Conservation (phyloP, 345 rosid genomes). For the Dimocarpus longan region DNA sequence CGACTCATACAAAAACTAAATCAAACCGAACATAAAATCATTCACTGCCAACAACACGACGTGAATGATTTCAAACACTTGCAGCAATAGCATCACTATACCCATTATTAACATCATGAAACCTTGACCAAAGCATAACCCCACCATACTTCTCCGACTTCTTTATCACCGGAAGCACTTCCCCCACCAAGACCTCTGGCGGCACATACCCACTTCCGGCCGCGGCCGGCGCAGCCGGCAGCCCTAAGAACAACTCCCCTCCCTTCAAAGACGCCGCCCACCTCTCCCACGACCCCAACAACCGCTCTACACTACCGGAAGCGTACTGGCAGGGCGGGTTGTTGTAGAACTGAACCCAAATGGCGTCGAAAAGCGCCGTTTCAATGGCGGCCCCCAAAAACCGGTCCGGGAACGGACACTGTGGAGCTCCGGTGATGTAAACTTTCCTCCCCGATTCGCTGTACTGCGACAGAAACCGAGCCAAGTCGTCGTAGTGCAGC, state of each 20-base stretch:
- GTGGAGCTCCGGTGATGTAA: slow-evolving; percentile 65
- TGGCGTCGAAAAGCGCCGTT: slow-evolving; percentile 54
- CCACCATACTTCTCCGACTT: slow-evolving; percentile 57
- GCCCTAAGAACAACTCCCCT: slow-evolving; percentile 45
- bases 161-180: slow-evolving; percentile 48
- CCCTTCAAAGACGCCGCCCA: slow-evolving; percentile 52
- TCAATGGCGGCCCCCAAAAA: slow-evolving; percentile 45
- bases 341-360: slow-evolving; percentile 69
- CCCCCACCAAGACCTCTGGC: slow-evolving; percentile 36
- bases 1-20: too few species aligned
- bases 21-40: too few species aligned
- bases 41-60: too few species aligned
- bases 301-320: slow-evolving; percentile 31
- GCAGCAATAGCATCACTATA: slow-evolving; percentile 48
- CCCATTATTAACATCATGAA: slow-evolving; percentile 50
- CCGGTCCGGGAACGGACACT: slow-evolving; percentile 65
- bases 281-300: slow-evolving; percentile 50
- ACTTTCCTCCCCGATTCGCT: slow-evolving; percentile 46
- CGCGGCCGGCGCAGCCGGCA: slow-evolving; percentile 61
- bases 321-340: slow-evolving; percentile 58
- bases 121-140: slow-evolving; percentile 67
- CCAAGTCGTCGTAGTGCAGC: slow-evolving; percentile 50
- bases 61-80: slow-evolving; percentile 31
- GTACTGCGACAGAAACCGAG: slow-evolving; percentile 32
- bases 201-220: slow-evolving; percentile 62